Base-by-base conservation (phyloP, 176 grass and related monocot genomes). In the Saccharum officinarum region DNA sequence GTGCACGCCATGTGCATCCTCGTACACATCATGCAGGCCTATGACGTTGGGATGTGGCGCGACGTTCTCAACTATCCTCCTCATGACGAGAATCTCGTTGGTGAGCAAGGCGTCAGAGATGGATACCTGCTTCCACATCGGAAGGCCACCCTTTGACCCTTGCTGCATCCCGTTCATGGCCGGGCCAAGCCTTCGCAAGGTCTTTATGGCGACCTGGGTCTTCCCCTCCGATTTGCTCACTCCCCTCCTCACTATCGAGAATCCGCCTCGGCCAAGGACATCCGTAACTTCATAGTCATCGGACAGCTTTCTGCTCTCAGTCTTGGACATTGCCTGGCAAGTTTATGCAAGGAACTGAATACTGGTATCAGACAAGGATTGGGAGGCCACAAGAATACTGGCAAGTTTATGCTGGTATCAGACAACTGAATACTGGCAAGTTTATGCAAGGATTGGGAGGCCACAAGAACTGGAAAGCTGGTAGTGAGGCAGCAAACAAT, bases 71-170 rank as follows among this genome's bases (percentile, higher is more conserved):
- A 94, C 92, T 20, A 94, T 92, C 89, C 78, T 87, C 82, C 89
- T 85, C 92, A 92, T 94, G 42, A 94, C 92, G 8, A 92, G 87
- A 4, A 94, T 92, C 73, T 94, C 89, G 0, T 92, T 92, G 2
- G 89, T 94, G 8, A 94, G 89, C 73, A 94, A 46, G 0, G 89
- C 87, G 4, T 94, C 92, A 0, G 92, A 94, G 88, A 94, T 92
- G 26, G 89, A 92, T 54, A 88, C 78, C 76, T 94, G 87, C 69
- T 92, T 94, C 92, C 87, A 90, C 76, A 83, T 68, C 23, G 80
- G 86, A 66, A 91, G 68, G 6, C 83, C 84, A 20, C 84, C 41
- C 73, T 80, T 89, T 60, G 69, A 72, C 18, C 52, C 89, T 25
- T 76, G 67, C 3, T 85, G 78, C 36, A 52, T 87, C 44, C 73